Evolutionary conservation across 805 yeast genomes (phyloP), one percentile per base, ranked within the genome.

Genomic region (Sugiyamaella qingdaonensis): DNA sequence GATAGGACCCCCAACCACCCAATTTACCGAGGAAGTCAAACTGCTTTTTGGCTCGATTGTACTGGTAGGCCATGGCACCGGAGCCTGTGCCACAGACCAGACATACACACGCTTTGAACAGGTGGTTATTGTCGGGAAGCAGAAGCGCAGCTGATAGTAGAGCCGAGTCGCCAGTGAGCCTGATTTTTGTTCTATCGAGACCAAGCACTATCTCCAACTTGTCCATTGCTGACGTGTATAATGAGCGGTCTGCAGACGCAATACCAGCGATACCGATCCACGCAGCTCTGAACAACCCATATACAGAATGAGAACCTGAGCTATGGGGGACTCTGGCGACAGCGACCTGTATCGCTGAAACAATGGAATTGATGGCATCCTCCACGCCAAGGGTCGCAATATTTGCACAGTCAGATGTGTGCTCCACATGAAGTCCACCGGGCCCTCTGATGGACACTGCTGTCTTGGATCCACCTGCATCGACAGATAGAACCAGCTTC

Each of bases 381-480:
- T 50, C 53, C 13, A 52, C 46, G 2, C 58, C 58, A 13, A 34
- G 29, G 36, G 52, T 52, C 8, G 49, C 44, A 11, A 58, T 48
- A 33, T 58, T 61, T 14, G 60, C 51, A 11, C 61, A 34, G n/a
- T 61, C 64, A 11, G 51, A 46, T 9, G n/a, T 37, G 3, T 59
- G 58, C 1, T 44, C 24, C 16, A 48, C 49, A 13, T 49, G 46
- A 10, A 35, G 21, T 8, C 61, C 62, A 16, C 48, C 29, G 2
- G 55, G 21, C 13, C 46, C 47, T 21, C 53, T 53, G 27, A 61
- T 51, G 5, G 54, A 57, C 5, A 59, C 63, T 8, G 58, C 44
- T 24, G 64, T 59, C 35, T 59, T 59, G 27, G 64, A 52, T 4
- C 65, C 65, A n/a, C 65, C 65, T n/a, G 62, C 65, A 47, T 62